Conservation (phyloP, 352 stramenopile genomes). For the Nothophytophthora sp. region DNA sequence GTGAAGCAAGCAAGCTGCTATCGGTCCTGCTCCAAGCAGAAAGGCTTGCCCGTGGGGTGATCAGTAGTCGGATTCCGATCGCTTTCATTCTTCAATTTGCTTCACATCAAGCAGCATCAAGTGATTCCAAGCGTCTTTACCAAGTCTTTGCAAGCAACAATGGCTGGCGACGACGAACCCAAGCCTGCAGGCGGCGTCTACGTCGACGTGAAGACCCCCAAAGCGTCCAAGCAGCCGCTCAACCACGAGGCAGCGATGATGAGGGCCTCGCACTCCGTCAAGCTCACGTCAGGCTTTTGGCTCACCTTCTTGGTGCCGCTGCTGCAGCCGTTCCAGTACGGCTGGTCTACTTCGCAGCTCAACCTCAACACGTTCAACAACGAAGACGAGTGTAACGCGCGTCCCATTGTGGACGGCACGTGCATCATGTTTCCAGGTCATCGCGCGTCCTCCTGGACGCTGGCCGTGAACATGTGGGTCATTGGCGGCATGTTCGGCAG, state of each 20-base stretch:
- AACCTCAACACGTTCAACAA: conserved; percentile 25
- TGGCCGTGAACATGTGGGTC: conserved; percentile 45
- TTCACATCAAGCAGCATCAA: neutral
- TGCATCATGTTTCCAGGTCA: conserved; percentile 59
- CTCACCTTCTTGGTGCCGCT: conserved; percentile 39
- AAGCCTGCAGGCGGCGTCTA: conserved; percentile 1
- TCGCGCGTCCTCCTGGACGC: conserved; percentile 38
- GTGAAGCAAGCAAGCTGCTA: too few species aligned
- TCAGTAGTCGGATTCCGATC: too few species aligned
- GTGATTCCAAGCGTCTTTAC: neutral
- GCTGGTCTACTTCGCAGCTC: conserved; percentile 46
- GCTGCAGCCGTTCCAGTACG: conserved; percentile 28
- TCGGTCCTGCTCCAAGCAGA: too few species aligned
- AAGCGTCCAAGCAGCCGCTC: neutral
- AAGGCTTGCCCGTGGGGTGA: too few species aligned
- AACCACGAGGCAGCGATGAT: conserved; percentile 1
- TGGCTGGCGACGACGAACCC: neutral
- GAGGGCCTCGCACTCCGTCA: conserved; percentile 1
- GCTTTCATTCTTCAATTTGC: conserved; percentile 8
- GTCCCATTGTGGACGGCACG: conserved; percentile 27
- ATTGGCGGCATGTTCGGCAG: conserved; percentile 44
- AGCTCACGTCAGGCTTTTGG: conserved; percentile 30
- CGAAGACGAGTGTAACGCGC: conserved; percentile 31
- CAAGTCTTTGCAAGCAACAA: neutral
- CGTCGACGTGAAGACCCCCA: conserved; percentile 7